Base-by-base conservation (phyloP, 2,329 filamentous ascomycete genomes). In the Pseudogymnoascus sp. region DNA sequence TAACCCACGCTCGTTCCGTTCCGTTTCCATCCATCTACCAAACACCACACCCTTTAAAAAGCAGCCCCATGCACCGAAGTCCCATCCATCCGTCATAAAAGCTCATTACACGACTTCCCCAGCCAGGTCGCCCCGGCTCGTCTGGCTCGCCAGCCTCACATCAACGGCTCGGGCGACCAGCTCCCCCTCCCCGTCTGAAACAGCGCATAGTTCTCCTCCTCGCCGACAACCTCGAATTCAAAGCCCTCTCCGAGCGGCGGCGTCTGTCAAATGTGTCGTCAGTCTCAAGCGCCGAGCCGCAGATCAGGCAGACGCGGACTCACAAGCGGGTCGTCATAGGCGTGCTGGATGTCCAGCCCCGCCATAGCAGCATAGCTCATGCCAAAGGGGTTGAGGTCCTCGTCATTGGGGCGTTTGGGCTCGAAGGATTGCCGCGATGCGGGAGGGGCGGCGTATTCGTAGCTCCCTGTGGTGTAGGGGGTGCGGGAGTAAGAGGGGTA, bases 291-390 rank as follows among this genome's bases (percentile, higher is more conserved):
- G 41, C 41, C 41, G 12, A 47, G 41, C 22, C 41, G 41, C 41
- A 47, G 22, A 47, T 47, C 20, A 47, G 41, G 43, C 43, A 50
- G 43, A 4, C 43, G 43, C 22, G 43, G 43, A 58, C 54, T 38
- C 20, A 58, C 54, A 58, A 38, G 20, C 54, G 54, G 54, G 67
- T 85, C 68, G 72, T 88, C 83, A 77, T 89, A 90, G 25, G 81
- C 77, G 67, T 82, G 79, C 62, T 78, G 75, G 70, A 88, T 81
- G 67, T 89, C 86, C 71, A 89, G 81, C 58, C 80, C 79, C 62
- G 81, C 66, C 73, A 88, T 79, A 67, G 85, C 86, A 68, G 85
- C 86, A 72, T 90, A 90, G 75, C 78, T 81, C 75, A 89, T 82
- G 74, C 86, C 69, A 66, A 68, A 88, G 5, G 86, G 81, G 66